phyloP scores from a whole-genome alignment of 106 monocot genomes.

The Dendrobium nobile region DNA sequence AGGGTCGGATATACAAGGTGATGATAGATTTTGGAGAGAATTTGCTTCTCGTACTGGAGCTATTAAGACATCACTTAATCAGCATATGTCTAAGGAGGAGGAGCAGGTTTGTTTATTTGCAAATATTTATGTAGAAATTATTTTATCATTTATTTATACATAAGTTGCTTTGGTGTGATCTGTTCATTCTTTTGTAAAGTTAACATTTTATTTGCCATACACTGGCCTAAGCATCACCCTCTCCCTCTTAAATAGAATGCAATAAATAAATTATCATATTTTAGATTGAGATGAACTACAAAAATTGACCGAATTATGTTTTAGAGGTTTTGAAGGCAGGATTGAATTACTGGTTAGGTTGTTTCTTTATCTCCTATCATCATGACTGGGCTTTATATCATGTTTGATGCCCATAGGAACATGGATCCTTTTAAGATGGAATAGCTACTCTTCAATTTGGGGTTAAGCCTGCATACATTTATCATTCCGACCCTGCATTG shows the following conservation, averaged over 20 bases:
- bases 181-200: neutral
- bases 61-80: slow-evolving; percentile 79
- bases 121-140: neutral
- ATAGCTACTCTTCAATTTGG: no score
- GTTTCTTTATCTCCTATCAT: no score
- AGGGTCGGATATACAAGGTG: slow-evolving; percentile 42
- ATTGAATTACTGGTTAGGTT: no score
- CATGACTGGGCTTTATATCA: no score
- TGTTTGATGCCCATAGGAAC: no score
- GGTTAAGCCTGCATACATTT: no score
- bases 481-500: no score
- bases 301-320: neutral
- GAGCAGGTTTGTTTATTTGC: slow-evolving; percentile 56
- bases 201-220: neutral
- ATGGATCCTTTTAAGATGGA: no score
- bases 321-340: neutral
- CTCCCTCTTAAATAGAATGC: neutral
- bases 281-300: neutral
- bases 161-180: neutral
- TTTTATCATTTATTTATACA: neutral
- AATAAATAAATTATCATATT: neutral
- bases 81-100: slow-evolving; percentile 99
- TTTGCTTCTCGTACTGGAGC: slow-evolving; percentile 92
- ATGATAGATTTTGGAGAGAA: slow-evolving; percentile 58
- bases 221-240: neutral